Evolutionary conservation across 2,329 filamentous ascomycete genomes (phyloP).

Genomic region (Setomelanomma holmii): DNA sequence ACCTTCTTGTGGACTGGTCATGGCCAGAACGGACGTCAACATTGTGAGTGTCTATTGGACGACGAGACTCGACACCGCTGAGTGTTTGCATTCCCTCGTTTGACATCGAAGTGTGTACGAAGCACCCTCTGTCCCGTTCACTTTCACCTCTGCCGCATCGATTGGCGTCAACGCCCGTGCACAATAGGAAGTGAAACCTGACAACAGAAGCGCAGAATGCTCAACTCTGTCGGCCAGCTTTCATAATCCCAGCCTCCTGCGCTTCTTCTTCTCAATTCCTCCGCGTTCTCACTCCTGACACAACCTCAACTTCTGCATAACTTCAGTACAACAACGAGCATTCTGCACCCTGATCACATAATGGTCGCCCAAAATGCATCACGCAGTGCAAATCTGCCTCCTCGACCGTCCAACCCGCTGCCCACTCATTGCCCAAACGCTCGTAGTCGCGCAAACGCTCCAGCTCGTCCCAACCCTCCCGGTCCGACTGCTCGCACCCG

Average conservation of each 20-base stretch:
- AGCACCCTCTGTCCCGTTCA: too few species aligned
- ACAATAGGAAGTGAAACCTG: neutral
- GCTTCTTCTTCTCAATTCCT: neutral
- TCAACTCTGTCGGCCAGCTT: neutral
- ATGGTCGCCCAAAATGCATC: neutral
- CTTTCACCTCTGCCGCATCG: neutral
- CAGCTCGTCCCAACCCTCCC: neutral
- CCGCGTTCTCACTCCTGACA: neutral
- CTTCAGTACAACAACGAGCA: neutral
- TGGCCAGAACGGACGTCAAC: too few species aligned
- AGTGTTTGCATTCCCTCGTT: too few species aligned
- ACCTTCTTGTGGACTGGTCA: too few species aligned
- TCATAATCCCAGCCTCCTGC: neutral
- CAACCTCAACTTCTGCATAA: neutral
- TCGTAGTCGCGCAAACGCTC: neutral
- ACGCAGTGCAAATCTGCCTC: neutral
- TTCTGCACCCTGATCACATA: neutral
- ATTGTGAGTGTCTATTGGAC: too few species aligned
- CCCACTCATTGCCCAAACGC: neutral
- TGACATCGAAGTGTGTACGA: too few species aligned
- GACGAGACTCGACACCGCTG: too few species aligned
- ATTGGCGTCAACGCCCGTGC: neutral
- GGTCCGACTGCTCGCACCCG: neutral
- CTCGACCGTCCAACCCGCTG: neutral
- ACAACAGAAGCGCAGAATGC: neutral